Conservation (phyloP, 2,329 filamentous ascomycete genomes). For the Hypoxylon sp. region DNA sequence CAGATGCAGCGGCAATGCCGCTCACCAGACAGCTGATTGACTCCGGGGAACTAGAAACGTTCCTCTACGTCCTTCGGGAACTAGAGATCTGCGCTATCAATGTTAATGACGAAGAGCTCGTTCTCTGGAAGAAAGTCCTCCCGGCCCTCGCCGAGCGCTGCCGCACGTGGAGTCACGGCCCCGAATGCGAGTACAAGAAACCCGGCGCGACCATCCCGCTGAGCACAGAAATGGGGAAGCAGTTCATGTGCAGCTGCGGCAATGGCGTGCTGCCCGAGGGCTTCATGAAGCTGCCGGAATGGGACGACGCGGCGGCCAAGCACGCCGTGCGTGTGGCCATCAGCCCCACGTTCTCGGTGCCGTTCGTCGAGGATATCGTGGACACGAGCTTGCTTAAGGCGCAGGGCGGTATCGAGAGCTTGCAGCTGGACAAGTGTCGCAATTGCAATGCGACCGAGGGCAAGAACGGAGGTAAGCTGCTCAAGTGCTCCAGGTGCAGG, state of each 20-base stretch:
- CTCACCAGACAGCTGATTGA: constrained; percentile 55
- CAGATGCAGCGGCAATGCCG: constrained; percentile 63
- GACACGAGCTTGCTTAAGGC: constrained; percentile 37
- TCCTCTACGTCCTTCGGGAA: constrained; percentile 55
- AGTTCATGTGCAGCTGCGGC: constrained; percentile 61
- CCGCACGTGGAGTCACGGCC: constrained; percentile 60
- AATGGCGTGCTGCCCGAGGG: constrained; percentile 56
- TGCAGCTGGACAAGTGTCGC: constrained; percentile 48
- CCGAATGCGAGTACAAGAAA: constrained; percentile 59
- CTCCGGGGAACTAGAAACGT: constrained; percentile 52
- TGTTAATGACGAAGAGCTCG: constrained; percentile 68
- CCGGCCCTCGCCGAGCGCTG: constrained; percentile 62
- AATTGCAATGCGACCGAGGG: constrained; percentile 54
- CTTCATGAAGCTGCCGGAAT: constrained; percentile 58
- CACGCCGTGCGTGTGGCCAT: constrained; percentile 68
- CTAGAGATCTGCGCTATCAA: constrained; percentile 53
- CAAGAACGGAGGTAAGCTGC: constrained; percentile 51
- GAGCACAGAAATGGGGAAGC: constrained; percentile 50
- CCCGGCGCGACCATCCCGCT: constrained; percentile 55
- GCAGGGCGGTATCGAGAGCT: constrained; percentile 5
- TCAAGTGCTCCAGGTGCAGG: constrained; percentile 61
- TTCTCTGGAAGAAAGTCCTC: constrained; percentile 62
- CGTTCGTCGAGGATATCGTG: constrained; percentile 58
- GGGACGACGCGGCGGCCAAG: constrained; percentile 55
- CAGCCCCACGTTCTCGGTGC: constrained; percentile 64